phyloP scores from a whole-genome alignment of 2,329 filamentous ascomycete species.

The Emergomyces pasteurianus region DNA sequence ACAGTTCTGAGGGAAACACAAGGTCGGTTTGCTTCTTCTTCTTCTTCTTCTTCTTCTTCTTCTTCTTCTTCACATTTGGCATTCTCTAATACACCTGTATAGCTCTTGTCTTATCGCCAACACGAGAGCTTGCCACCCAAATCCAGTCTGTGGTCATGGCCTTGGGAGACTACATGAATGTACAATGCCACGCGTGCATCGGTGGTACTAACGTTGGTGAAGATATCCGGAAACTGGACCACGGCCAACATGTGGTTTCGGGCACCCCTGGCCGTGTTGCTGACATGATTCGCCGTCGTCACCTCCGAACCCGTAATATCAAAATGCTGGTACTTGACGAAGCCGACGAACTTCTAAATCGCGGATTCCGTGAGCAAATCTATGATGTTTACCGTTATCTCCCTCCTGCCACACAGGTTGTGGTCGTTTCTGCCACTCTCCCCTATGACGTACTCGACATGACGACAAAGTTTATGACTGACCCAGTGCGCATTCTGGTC shows the following conservation, averaged over 20 bases:
- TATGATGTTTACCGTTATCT: constrained; percentile 98
- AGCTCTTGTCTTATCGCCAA: constrained; percentile 89
- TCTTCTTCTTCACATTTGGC: background rate
- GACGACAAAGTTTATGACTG: constrained; percentile 99
- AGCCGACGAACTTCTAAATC: constrained; percentile 71
- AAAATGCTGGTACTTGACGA: constrained; percentile 70
- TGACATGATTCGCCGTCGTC: constrained; percentile 68
- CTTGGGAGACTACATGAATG: constrained; percentile 99
- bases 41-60: background rate
- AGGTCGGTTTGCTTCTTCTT: constrained; percentile 29
- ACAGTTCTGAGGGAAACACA: constrained; percentile 86
- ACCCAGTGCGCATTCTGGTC: constrained; percentile 89
- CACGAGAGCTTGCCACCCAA: constrained; percentile 91
- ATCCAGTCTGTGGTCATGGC: constrained; percentile 98
- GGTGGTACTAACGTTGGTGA: constrained; percentile 96
- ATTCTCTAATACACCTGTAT: background rate
- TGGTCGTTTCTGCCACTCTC: constrained; percentile 90
- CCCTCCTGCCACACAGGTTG: constrained; percentile 93
- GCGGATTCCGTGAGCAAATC: constrained; percentile 95
- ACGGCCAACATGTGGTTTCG: constrained; percentile 94
- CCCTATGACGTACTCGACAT: constrained; percentile 97
- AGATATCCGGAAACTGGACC: constrained; percentile 93
- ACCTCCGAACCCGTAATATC: constrained; percentile 61
- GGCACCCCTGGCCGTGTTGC: constrained; percentile 92
- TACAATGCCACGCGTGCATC: constrained; percentile 97